Conservation (phyloP, 2,329 filamentous ascomycete genomes). For the Hypoxylon sp. region DNA sequence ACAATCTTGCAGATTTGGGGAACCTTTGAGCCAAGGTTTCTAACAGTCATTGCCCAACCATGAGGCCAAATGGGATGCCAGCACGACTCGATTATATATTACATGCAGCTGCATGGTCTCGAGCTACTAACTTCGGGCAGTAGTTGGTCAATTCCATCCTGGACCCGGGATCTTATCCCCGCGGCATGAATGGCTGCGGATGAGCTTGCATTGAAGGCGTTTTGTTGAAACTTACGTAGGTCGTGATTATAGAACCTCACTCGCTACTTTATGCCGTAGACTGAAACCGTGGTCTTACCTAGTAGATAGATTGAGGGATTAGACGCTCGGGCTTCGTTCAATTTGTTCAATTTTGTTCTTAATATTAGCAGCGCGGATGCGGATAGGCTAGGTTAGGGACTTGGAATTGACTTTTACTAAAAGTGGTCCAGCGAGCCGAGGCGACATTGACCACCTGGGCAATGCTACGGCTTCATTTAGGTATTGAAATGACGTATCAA, state of each 20-base stretch:
- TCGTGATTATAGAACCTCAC: slow-evolving; percentile 14
- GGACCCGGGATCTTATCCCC: slow-evolving; percentile 23
- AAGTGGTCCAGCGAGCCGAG: slow-evolving; percentile 32
- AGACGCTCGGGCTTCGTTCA: not conserved
- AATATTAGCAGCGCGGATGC: not conserved
- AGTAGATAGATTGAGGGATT: slow-evolving; percentile 10
- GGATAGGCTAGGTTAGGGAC: not conserved
- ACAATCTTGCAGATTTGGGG: slow-evolving; percentile 8
- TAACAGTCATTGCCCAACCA: not conserved
- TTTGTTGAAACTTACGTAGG: not conserved
- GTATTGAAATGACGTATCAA: slow-evolving; percentile 33
- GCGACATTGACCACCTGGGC: slow-evolving; percentile 1
- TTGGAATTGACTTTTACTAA: slow-evolving; percentile 23
- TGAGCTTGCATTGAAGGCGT: slow-evolving; percentile 24
- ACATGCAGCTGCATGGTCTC: slow-evolving; percentile 28
- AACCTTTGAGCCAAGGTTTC: slow-evolving; percentile 6
- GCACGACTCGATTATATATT: slow-evolving; percentile 29
- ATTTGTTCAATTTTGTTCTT: slow-evolving; percentile 5
- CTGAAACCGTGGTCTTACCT: slow-evolving; percentile 1
- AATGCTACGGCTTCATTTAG: slow-evolving; percentile 25
- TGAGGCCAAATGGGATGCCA: slow-evolving; percentile 32
- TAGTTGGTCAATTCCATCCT: slow-evolving; percentile 36
- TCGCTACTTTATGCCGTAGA: slow-evolving; percentile 4
- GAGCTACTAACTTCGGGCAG: slow-evolving; percentile 18
- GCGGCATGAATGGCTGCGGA: slow-evolving; percentile 28